Conservation (phyloP, 768 basidiomycete genomes). For the Tulasnella sp. region DNA sequence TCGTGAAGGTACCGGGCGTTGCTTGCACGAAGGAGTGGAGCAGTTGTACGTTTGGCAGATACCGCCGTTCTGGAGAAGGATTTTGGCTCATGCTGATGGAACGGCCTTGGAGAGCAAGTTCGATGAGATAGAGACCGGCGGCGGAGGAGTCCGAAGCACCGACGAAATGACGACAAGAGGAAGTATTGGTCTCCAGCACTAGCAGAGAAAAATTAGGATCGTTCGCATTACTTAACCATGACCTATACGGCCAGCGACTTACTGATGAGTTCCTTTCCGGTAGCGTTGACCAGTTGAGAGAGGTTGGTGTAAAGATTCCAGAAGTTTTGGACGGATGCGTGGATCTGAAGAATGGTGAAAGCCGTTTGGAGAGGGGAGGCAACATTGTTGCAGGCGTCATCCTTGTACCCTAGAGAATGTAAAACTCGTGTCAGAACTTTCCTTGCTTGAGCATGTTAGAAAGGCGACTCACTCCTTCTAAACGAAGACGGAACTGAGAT, state of each 20-base stretch:
- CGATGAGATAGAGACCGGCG: constrained; percentile 61
- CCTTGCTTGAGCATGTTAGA: neutral
- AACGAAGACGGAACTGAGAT: constrained; percentile 19
- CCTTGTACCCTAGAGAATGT: neutral
- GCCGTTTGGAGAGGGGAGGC: neutral
- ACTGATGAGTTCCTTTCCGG: neutral
- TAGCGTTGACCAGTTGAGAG: neutral
- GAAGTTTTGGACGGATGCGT: constrained; percentile 21
- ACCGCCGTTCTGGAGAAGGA: constrained; percentile 44
- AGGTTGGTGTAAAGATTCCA: constrained; percentile 17
- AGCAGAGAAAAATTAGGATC: constrained; percentile 30
- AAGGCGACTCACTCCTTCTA: neutral
- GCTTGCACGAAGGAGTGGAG: constrained; percentile 45
- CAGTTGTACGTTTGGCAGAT: constrained; percentile 52
- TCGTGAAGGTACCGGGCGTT: neutral
- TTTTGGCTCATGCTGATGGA: constrained; percentile 45
- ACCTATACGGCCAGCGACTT: neutral
- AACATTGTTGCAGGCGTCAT: neutral
- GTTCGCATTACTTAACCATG: no score
- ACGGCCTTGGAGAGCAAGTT: constrained; percentile 58
- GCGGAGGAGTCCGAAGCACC: constrained; percentile 58
- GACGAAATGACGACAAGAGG: constrained; percentile 49
- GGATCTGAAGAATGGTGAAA: constrained; percentile 20
- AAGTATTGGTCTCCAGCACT: constrained; percentile 48
- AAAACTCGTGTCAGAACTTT: neutral